Evolutionary conservation across 1,139 yeast species (phyloP), one percentile per base, ranked within the genome.

Genomic region (Debaryomyces subglobosus): DNA sequence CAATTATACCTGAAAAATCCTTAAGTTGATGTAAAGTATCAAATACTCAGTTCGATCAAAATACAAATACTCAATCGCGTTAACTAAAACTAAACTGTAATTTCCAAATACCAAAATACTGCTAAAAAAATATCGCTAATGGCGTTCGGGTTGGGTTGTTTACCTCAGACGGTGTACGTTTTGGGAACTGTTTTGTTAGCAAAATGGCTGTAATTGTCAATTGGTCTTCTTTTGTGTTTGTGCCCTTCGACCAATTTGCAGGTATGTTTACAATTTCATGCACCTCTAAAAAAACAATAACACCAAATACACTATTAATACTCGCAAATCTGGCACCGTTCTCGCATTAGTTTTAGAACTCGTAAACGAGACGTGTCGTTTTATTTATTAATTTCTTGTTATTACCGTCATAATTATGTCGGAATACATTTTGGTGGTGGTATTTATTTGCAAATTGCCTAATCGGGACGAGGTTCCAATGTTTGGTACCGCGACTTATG

Each of bases 401-500:
- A 40, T 30, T 40, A 20, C 20, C 25, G 20, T 20, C n/a, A 12
- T 24, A 24, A 16, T 9, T 39, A 15, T 37, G 25, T 40, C 43
- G 29, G 12, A 27, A 40, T 32, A 13, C 37, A 40, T 12, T 29
- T 30, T 27, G 24, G 34, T 13, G 7, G 5, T 25, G 20, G 18
- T 30, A n/a, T 40, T 40, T 40, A 20, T 40, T 39, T 39, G 13
- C n/a, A 25, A 40, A 20, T 30, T 40, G 37, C 43, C 43, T 40
- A 40, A 29, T 29, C 21, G 29, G 36, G 43, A 13, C 37, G 36
- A 40, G 16, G 43, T 30, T 40, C 33, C 43, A 30, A 40, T 25
- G 34, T 39, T 40, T 40, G n/a, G 43, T 21, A 40, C 43, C 43
- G 43, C 43, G 43, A 40, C 20, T 39, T 27, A 29, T n/a, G 40